These are phyloP conservation scores for Schoenoplectus tabernaemontani DNA, from an alignment of 202 grass and related monocot species.

Conservation along the genomic window DNA sequence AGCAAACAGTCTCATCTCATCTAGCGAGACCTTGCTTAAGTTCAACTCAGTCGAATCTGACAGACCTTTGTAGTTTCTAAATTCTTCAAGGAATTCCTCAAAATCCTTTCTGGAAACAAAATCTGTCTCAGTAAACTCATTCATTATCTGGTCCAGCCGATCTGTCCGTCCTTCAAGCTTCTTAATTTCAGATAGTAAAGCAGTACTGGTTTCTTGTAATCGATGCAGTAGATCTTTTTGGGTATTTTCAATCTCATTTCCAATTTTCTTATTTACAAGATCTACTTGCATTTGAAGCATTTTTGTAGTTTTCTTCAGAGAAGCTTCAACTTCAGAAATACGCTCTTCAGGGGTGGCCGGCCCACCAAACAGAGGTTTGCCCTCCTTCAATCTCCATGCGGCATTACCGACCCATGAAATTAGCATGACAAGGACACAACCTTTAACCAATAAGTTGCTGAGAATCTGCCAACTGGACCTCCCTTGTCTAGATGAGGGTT, in stretches of 20 bases:
- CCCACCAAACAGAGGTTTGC: conserved; percentile 37
- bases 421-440: conserved; percentile 50
- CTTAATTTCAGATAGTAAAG: conserved; percentile 47
- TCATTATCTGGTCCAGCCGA: conserved; percentile 50
- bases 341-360: conserved; percentile 45
- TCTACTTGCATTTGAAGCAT: conserved; percentile 87
- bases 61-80: conserved; percentile 51
- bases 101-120: conserved; percentile 71
- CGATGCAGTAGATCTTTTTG: conserved; percentile 40
- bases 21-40: conserved; percentile 37
- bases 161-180: conserved; percentile 50
- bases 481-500: conserved; percentile 31
- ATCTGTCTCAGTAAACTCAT: conserved; percentile 47
- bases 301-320: conserved; percentile 56
- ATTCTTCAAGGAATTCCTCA: conserved; percentile 47
- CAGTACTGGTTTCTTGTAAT: conserved; percentile 47
- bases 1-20: conserved; percentile 65
- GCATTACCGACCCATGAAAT: conserved; percentile 55
- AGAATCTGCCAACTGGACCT: conserved; percentile 50
- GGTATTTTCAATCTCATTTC: conserved; percentile 48
- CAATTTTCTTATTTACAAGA: conserved; percentile 76
- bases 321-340: conserved; percentile 55
- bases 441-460: conserved; percentile 51
- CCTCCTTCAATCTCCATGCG: conserved; percentile 56
- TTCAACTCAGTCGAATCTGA: conserved; percentile 16